Percentiles rank a stretch among this genome's conserved stretches.
Conservation (phyloP, 1,139 yeast species). For the Taphrina flavorubra region DNA sequence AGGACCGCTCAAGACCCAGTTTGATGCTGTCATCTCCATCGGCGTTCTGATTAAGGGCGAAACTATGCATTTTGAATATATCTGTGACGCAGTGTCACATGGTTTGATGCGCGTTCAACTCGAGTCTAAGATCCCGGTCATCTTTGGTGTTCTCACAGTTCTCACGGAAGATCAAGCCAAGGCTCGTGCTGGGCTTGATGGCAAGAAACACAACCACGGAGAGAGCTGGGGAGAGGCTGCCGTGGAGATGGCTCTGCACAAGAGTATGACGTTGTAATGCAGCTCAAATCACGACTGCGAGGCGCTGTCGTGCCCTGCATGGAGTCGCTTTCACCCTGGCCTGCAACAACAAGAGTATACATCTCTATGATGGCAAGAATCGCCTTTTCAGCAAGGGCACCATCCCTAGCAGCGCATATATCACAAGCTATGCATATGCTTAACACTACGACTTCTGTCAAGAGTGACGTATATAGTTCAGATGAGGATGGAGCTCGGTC, state of each 20-base stretch:
- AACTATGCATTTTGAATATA: constrained; percentile 97
- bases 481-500: too few relatives aligned
- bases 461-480: too few relatives aligned
- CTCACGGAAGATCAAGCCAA: constrained; percentile 92
- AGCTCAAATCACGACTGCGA: too few relatives aligned
- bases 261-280: constrained; percentile 8
- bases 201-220: constrained; percentile 88
- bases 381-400: too few relatives aligned
- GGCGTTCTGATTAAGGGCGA: constrained; percentile 95
- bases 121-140: constrained; percentile 73
- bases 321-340: too few relatives aligned
- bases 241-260: constrained; percentile 55
- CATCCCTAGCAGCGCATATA: too few relatives aligned
- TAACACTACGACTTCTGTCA: too few relatives aligned
- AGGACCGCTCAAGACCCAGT: constrained; percentile 54
- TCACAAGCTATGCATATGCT: too few relatives aligned
- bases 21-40: constrained; percentile 89
- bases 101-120: constrained; percentile 84
- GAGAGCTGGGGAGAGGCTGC: constrained; percentile 92
- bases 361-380: too few relatives aligned
- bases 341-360: too few relatives aligned
- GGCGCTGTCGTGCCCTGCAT: too few relatives aligned
- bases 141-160: constrained; percentile 92
- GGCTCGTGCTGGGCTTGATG: constrained; percentile 86
- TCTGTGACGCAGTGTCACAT: constrained; percentile 85